A percentile compares a stretch with the other conserved stretches of the same genome.
phyloP scores from a whole-genome alignment of 805 yeast species.

The Kodamaea leandrae region DNA sequence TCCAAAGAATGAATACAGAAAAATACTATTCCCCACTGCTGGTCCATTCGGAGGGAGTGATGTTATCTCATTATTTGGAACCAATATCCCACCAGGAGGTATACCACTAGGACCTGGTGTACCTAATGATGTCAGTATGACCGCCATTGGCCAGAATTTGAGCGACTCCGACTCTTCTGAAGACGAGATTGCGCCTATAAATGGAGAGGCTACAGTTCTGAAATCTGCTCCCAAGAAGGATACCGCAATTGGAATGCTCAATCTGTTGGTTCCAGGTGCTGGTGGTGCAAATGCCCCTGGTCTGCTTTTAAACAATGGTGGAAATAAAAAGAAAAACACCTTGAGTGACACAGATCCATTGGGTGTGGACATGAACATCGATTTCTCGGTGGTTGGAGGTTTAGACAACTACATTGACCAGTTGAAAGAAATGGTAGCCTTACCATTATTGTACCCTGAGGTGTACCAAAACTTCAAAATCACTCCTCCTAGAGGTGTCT shows the following conservation, averaged over 20 bases:
- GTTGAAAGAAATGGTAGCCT: conserved; percentile 93
- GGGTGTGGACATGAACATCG: conserved; percentile 84
- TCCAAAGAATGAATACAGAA: conserved; percentile 47
- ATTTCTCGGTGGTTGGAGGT: conserved; percentile 86
- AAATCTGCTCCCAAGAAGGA: conserved; percentile 24
- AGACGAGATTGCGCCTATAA: conserved; percentile 51
- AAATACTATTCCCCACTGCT: conserved; percentile 85
- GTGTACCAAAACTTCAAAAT: conserved; percentile 84
- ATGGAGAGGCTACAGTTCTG: conserved; percentile 38
- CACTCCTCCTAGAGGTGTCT: conserved; percentile 95
- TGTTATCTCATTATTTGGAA: conserved; percentile 78
- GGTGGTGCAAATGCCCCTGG: conserved; percentile 20
- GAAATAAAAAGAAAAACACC: conserved; percentile 50
- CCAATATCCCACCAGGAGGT: conserved; percentile 54
- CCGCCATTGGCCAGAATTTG: conserved; percentile 34
- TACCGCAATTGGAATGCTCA: conserved; percentile 11
- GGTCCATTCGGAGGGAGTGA: conserved; percentile 99
- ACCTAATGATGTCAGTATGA: conserved; percentile 23
- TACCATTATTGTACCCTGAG: conserved; percentile 92
- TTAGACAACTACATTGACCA: conserved; percentile 86
- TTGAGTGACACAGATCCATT: conserved; percentile 91
- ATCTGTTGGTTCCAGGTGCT: conserved; percentile 10
- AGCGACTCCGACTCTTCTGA: conserved; percentile 63
- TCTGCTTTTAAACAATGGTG: conserved; percentile 32
- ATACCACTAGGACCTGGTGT: conserved; percentile 37